Percentiles rank a stretch among this genome's conserved stretches.
Conservation (phyloP, 2,329 filamentous ascomycete species). For the Penicillium sp. region DNA sequence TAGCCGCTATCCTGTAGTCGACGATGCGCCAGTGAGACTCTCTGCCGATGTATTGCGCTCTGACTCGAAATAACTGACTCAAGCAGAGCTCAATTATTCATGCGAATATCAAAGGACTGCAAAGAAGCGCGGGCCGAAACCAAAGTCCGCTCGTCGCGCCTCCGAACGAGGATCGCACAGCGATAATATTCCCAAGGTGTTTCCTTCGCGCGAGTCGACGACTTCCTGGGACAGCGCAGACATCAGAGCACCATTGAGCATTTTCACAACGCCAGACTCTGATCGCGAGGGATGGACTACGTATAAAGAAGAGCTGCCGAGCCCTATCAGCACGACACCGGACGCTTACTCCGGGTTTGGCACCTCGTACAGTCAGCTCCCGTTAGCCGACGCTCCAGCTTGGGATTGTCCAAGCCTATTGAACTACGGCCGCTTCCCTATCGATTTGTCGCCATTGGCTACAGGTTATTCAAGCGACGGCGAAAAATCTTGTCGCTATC, state of each 20-base stretch:
- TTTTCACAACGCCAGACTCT: not conserved
- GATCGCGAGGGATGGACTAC: not conserved
- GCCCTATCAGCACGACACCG: not conserved
- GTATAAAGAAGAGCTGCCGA: not conserved
- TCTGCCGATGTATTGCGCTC: no score
- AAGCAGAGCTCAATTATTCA: slow-evolving; percentile 22
- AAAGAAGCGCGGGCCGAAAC: slow-evolving; percentile 30
- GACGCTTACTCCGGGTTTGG: not conserved
- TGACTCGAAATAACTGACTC: not conserved
- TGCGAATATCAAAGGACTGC: slow-evolving; percentile 31
- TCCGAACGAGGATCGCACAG: not conserved
- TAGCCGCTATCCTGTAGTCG: not conserved
- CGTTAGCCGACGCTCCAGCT: not conserved
- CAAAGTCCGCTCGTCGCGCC: slow-evolving; percentile 7
- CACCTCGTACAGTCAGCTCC: not conserved
- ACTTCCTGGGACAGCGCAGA: not conserved
- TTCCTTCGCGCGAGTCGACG: not conserved
- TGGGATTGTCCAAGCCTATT: not conserved
- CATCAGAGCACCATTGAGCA: not conserved
- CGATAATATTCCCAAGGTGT: not conserved
- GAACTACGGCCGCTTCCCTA: not conserved
- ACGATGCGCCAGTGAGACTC: slow-evolving; percentile 1
- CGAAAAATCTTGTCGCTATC: slow-evolving; percentile 30
- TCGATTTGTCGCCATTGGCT: not conserved
- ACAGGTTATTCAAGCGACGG: not conserved